These are phyloP conservation scores for Lathyrus oleraceus DNA, from an alignment of 306 rosid genomes.

Conservation along the genomic window DNA sequence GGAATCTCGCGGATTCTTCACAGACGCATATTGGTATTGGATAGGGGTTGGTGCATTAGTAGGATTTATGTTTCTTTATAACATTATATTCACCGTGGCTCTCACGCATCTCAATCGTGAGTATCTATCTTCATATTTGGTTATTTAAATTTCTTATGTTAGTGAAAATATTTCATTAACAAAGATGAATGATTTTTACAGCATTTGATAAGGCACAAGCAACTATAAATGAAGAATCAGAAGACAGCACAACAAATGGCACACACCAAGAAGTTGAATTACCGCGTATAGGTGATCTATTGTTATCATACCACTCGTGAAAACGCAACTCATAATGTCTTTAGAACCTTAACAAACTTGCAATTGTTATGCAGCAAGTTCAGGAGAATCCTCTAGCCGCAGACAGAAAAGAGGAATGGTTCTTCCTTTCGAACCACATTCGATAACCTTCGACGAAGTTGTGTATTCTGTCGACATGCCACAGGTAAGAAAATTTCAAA, in stretches of 20 bases:
- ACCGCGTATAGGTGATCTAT: slow-evolving; percentile 43
- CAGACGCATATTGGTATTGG: slow-evolving; percentile 58
- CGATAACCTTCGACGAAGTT: slow-evolving; percentile 52
- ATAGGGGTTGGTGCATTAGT: slow-evolving; percentile 42
- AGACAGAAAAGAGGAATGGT: slow-evolving; percentile 54
- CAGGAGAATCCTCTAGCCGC: slow-evolving; percentile 29
- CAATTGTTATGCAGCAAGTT: slow-evolving; percentile 41
- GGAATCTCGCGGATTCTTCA: slow-evolving; percentile 40
- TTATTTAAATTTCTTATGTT: not conserved
- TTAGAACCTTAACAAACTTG: slow-evolving; percentile 7
- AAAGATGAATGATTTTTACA: not conserved
- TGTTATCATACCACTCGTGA: not conserved
- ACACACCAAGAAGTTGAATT: slow-evolving; percentile 36
- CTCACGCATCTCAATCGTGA: slow-evolving; percentile 32
- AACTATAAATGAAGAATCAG: slow-evolving; percentile 35
- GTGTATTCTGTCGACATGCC: slow-evolving; percentile 67
- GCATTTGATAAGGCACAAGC: slow-evolving; percentile 52
- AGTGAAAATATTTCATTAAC: not conserved
- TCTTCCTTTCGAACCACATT: slow-evolving; percentile 62
- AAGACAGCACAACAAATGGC: not conserved
- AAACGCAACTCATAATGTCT: not conserved
- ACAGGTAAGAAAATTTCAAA: slow-evolving; percentile 38
- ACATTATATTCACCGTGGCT: slow-evolving; percentile 24
- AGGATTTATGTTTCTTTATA: slow-evolving; percentile 46
- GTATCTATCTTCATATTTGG: not conserved